Evolutionary conservation across 208 protist genomes (phyloP).

Genomic region (Entamoeba dispar): DNA sequence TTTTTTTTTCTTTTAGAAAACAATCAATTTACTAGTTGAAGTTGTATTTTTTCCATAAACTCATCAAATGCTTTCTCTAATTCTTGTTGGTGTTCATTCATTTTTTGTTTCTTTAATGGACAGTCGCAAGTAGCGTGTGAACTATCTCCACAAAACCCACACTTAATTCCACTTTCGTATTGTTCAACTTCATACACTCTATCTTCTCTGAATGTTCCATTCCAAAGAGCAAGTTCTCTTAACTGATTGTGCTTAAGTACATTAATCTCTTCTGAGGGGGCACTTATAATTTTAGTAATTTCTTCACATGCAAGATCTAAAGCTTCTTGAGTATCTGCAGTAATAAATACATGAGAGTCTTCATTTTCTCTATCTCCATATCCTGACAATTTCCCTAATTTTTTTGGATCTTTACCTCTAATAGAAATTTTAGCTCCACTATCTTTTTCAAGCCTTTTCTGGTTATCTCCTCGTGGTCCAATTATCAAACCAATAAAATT

Average conservation of each 20-base stretch:
- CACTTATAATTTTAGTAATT: constrained; percentile 38
- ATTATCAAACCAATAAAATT: constrained; percentile 56
- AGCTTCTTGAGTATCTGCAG: constrained; percentile 30
- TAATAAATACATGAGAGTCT: constrained; percentile 46
- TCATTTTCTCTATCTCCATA: constrained; percentile 36
- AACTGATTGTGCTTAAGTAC: constrained; percentile 48
- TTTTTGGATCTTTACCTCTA: constrained; percentile 46
- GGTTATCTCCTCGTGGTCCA: constrained; percentile 48
- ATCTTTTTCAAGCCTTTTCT: constrained; percentile 47
- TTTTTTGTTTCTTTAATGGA: not conserved
- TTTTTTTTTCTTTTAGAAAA: too few relatives aligned
- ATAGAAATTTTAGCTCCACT: constrained; percentile 48
- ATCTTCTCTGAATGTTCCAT: constrained; percentile 50
- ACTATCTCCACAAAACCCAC: not conserved
- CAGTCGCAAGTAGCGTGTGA: not conserved
- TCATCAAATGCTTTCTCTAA: not conserved
- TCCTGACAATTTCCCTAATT: constrained; percentile 33
- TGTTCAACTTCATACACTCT: not conserved
- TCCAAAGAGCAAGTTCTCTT: constrained; percentile 43
- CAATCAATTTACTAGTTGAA: too few relatives aligned
- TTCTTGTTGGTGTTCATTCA: not conserved
- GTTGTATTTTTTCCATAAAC: not conserved
- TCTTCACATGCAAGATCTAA: constrained; percentile 33
- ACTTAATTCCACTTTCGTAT: not conserved
- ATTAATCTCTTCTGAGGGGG: constrained; percentile 37